Evolutionary conservation across 305 asterid genomes (phyloP), one percentile per base, ranked within the genome.

Genomic region (Lippia alba): DNA sequence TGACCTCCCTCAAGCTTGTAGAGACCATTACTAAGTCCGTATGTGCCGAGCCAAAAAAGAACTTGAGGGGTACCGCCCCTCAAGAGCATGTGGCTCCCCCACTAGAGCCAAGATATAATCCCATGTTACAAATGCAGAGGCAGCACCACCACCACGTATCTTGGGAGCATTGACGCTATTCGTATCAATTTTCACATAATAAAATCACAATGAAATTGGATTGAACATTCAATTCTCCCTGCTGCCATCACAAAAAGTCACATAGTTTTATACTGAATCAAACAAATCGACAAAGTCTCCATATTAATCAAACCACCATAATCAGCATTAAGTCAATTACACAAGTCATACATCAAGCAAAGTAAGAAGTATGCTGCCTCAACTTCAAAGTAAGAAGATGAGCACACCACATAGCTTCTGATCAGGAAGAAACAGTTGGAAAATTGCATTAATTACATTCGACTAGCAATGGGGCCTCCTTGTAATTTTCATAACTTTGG

Each of bases 1-100:
- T 94, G 97, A 60, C 99, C 99, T 70, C 99, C 99, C 60, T 94
- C 99, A 64, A 91, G 97, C 77, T 94, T 94, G 90, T 94, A 94
- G 74, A 94, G 91, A 81, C 97, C 90, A 85, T 94, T 90, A 44
- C 87, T 17, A 59, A 87, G 67, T 74, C 95, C 97, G 56, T 94
- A 91, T 1, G 88, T 34, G 33, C 96, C 92, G n/a, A n/a, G n/a
- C n/a, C n/a, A n/a, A n/a, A n/a, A n/a, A n/a, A n/a, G n/a, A n/a
- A n/a, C n/a, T n/a, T n/a, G n/a, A n/a, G n/a, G n/a, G n/a, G n/a
- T n/a, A n/a, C n/a, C n/a, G n/a, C n/a, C n/a, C n/a, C n/a, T n/a
- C n/a, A n/a, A n/a, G n/a, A n/a, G n/a, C n/a, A n/a, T n/a, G n/a
- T n/a, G n/a, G n/a, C n/a, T n/a, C n/a, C n/a, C n/a, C n/a, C n/a